Evolutionary conservation across 768 basidiomycete species (phyloP), one percentile per base, ranked within the genome.

Genomic region (Lactarius quietus): DNA sequence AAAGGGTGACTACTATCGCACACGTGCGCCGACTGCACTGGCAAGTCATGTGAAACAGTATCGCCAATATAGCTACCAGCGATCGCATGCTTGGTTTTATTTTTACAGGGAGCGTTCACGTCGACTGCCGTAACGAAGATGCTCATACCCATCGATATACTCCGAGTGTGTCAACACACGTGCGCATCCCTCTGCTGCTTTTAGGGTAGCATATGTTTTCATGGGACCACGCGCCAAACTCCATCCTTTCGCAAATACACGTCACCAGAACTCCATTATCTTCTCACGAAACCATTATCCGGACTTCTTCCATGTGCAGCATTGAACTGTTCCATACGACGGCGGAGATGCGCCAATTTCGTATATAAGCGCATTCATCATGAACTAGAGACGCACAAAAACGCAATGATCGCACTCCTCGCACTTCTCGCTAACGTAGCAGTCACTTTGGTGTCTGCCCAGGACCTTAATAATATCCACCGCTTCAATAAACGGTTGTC

Each of bases 401-500:
- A 28, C 63, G 54, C 23, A 36, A 74, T 76, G 74, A 57, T 73
- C 54, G 64, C 68, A 61, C 54, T 61, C 17, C 53, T 61, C 33
- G 38, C 60, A 12, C 29, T 58, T 41, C 55, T 68, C n/a, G n/a
- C 56, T 23, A 62, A 45, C 28, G 1, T 58, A 6, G 56, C 61
- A 20, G 20, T 54, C 28, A 28, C 51, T 8, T 31, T 53, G 15
- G 59, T 66, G 39, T 57, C 56, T 23, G 65, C 60, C 9, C 64
- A 56, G 33, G 60, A 23, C 23, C 56, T 70, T 52, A 65, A 12
- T 12, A 12, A 36, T 12, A 36, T 7, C 23, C 66, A 75, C 60
- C 63, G 79, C 45, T 76, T 78, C 70, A 17, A 28, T 12, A 73
- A 70, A 39, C 70, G 73, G 14, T 65, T 81, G 51, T 76, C 76